Base-by-base conservation (phyloP, 495 filamentous ascomycete genomes). In the Aspergillus sclerotiicarbonarius region DNA sequence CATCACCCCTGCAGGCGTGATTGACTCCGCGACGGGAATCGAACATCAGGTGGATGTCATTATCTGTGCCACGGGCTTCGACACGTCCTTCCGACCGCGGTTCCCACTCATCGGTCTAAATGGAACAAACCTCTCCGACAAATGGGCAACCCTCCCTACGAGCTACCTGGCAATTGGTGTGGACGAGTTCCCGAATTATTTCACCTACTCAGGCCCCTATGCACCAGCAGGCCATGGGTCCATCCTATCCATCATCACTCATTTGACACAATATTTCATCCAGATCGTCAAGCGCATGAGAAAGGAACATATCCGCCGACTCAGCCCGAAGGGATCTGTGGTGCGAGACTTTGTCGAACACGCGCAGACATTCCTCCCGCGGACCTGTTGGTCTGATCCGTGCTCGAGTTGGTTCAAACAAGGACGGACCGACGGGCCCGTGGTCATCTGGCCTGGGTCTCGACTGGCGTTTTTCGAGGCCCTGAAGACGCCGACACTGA, bases 171-270 rank as follows among this genome's bases (percentile, higher is more conserved):
- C 80, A 6, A 77, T 77, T 19, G 81, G 82, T 8, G 72, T 85
- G 61, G 77, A 84, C 54, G 76, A 76, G 0, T 88, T 87, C 61
- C 85, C 84, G 0, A 87, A 87, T 55, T 82, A 86, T 64, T 87
- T 88, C 70, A 78, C 83, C 19, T 75, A 87, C 6, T 77, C 82
- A 56, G 85, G 85, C 0, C 85, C 84, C 0, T 87, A 86, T 33
- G 33, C 16, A 10, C 61, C 61, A 1, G 35, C 59, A 6, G 57
- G 47, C 41, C 51, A 53, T 32, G 51, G 56, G 18, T 49, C 52
- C 19, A 45, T 55, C 6, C 39, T 54, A 1, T 7, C 33, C 30
- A 51, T 46, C 18, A 51, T 62, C 21, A 37, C 58, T 19, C 33
- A 50, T 10, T 35, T 50, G 35, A 29, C 46, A 18, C 18, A 16